Conservation (phyloP, 352 stramenopile genomes). For the Phytopythium helicoides region DNA sequence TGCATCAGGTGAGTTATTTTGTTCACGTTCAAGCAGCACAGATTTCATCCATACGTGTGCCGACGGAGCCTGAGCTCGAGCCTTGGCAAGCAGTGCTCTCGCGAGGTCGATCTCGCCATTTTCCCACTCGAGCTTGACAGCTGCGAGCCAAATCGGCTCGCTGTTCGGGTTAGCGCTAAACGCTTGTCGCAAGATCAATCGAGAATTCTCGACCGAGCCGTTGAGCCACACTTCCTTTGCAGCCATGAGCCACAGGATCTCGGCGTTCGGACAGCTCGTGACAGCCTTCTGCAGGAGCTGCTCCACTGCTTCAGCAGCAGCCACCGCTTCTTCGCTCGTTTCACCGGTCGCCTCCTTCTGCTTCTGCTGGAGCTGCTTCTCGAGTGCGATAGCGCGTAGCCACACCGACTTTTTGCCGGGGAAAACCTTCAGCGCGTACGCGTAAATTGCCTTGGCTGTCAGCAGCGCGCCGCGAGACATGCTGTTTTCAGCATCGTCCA, state of each 20-base stretch:
- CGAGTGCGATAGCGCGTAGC: constrained; percentile 94
- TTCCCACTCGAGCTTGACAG: constrained; percentile 99
- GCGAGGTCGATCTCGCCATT: constrained; percentile 96
- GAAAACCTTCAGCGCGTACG: constrained; percentile 88
- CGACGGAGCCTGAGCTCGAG: constrained; percentile 81
- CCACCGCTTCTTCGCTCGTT: background rate
- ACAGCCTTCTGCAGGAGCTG: constrained; percentile 92
- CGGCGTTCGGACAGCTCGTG: constrained; percentile 90
- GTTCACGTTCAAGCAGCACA: constrained; percentile 95
- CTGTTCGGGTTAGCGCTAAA: constrained; percentile 97
- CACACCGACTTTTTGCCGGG: constrained; percentile 94
- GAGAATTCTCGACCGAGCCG: constrained; percentile 91
- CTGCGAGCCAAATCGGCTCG: constrained; percentile 95
- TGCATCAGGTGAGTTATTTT: constrained; percentile 9
- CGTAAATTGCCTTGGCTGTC: constrained; percentile 95
- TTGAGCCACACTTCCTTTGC: constrained; percentile 97
- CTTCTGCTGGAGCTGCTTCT: constrained; percentile 91
- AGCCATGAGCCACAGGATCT: constrained; percentile 98
- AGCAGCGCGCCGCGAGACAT: constrained; percentile 81
- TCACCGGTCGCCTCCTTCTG: constrained; percentile 27
- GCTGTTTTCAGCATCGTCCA: constrained; percentile 95
- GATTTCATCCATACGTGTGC: constrained; percentile 98
- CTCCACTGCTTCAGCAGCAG: constrained; percentile 70
- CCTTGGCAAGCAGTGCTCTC: constrained; percentile 73
- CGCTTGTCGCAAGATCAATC: constrained; percentile 94